Evolutionary conservation across 768 basidiomycete species (phyloP), one percentile per base, ranked within the genome.

Genomic region (Lentinula detonsa): DNA sequence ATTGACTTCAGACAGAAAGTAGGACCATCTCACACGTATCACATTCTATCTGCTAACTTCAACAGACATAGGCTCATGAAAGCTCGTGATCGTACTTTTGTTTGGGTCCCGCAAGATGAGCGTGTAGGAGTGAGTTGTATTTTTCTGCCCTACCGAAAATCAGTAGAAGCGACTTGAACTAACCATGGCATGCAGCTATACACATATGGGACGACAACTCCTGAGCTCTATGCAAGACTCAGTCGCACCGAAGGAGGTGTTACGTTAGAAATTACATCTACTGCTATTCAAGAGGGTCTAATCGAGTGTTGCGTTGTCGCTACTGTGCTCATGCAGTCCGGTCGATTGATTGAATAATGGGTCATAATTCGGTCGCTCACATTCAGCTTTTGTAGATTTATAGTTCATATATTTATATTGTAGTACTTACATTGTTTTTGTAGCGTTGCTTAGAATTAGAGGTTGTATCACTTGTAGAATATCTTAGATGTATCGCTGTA

Each of bases 221-320:
- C 71, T 5, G 65, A 67, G 49, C 64, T 71, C 33, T 59, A 69
- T 23, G 73, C 77, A 1, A 75, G 76, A 16, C 69, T 84, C 5
- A 72, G 75, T 5, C 76, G 74, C 42, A 66, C 65, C 7, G 70
- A 72, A 51, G 68, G 65, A 34, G n/a, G 51, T 0, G 72, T 81
- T 61, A 67, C 70, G 0, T 74, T 85, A n/a, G 78, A 83, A 61
- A 62, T 85, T 45, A 78, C 77, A 0, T 69, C 77, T 5, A 70
- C 76, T 28, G 81, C 81, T 1, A 70, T 84, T 34, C 74, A 76
- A 52, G 68, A 74, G 4, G 76, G 78, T 11, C 73, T 85, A 28
- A 68, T 82, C 3, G 79, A 85, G 40, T 67, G 71, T 3, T 76
- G 74, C 45, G 66, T 85, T 43, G 72, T 83, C 9, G 78, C 81